Evolutionary conservation across 345 rosid species (phyloP).

Genomic region (Noccaea caerulescens): DNA sequence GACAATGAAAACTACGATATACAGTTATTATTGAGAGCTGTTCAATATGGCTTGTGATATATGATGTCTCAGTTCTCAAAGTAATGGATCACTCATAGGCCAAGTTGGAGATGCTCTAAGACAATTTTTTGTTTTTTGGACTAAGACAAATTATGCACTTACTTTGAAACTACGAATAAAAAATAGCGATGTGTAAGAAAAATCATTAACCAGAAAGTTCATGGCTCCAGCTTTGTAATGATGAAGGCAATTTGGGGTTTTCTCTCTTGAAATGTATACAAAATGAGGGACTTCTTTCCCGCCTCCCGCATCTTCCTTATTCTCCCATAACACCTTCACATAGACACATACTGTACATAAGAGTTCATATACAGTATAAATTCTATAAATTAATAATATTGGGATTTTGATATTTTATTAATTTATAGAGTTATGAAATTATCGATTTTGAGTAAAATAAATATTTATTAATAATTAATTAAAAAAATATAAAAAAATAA

Average conservation of each 20-base stretch:
- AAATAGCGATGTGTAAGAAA: background rate
- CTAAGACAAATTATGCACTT: background rate
- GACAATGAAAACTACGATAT: too few species aligned
- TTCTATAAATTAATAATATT: too few species aligned
- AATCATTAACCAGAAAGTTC: slow-evolving; percentile 59
- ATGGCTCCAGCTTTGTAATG: slow-evolving; percentile 80
- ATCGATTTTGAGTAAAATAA: too few species aligned
- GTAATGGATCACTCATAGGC: background rate
- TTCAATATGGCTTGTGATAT: too few species aligned
- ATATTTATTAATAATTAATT: too few species aligned
- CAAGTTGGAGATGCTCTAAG: background rate
- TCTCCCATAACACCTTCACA: slow-evolving; percentile 60
- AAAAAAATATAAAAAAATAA: too few species aligned
- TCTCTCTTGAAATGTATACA: slow-evolving; percentile 71
- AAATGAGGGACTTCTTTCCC: slow-evolving; percentile 57
- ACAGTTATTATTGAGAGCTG: too few species aligned
- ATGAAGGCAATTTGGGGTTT: slow-evolving; percentile 56
- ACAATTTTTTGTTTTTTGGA: background rate
- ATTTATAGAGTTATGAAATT: too few species aligned
- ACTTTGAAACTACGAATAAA: background rate
- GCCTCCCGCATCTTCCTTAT: slow-evolving; percentile 42
- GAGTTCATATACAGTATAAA: too few species aligned
- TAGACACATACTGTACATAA: too few species aligned
- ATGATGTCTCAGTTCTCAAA: background rate
- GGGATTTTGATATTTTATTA: too few species aligned